phyloP scores from a whole-genome alignment of 2,329 filamentous ascomycete genomes.

The Fusarium sp. region DNA sequence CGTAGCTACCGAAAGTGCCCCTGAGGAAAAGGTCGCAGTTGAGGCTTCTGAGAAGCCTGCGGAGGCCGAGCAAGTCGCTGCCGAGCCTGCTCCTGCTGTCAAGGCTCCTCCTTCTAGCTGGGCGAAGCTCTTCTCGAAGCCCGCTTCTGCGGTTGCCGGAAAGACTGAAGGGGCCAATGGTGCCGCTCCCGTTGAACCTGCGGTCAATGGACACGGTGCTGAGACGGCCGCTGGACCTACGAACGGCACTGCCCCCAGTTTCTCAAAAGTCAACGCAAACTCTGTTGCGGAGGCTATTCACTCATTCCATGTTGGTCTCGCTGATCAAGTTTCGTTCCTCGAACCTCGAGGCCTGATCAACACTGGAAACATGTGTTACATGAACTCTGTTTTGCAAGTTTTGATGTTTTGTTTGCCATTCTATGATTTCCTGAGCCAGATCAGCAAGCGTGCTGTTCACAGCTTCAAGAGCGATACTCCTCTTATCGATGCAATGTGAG shows the following conservation, averaged over 20 bases:
- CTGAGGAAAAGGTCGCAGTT: slow-evolving; percentile 15
- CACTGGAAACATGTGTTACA: slow-evolving; percentile 99
- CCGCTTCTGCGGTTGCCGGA: slow-evolving; percentile 36
- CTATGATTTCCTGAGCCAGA: slow-evolving; percentile 90
- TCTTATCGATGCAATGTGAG: slow-evolving; percentile 91
- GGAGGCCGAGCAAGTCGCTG: slow-evolving; percentile 35
- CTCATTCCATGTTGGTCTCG: slow-evolving; percentile 74
- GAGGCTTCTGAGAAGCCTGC: slow-evolving; percentile 42
- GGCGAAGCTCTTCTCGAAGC: slow-evolving; percentile 55
- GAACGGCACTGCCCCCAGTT: slow-evolving; percentile 49
- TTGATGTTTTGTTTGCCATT: slow-evolving; percentile 94
- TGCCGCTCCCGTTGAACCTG: slow-evolving; percentile 23
- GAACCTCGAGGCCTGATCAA: slow-evolving; percentile 95
- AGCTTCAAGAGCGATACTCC: slow-evolving; percentile 97
- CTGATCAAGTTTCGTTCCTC: slow-evolving; percentile 80
- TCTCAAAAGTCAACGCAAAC: slow-evolving; percentile 60
- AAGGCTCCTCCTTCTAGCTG: slow-evolving; percentile 53
- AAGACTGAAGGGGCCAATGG: slow-evolving; percentile 45
- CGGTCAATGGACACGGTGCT: slow-evolving; percentile 43
- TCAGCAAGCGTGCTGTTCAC: slow-evolving; percentile 84
- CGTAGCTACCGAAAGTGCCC: slow-evolving; percentile 22
- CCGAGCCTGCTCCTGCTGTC: slow-evolving; percentile 38
- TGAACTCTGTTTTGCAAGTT: slow-evolving; percentile 99
- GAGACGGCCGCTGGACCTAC: slow-evolving; percentile 21
- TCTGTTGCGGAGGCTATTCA: slow-evolving; percentile 82